Conservation (phyloP, 768 basidiomycete genomes). For the Mycena vulgaris region DNA sequence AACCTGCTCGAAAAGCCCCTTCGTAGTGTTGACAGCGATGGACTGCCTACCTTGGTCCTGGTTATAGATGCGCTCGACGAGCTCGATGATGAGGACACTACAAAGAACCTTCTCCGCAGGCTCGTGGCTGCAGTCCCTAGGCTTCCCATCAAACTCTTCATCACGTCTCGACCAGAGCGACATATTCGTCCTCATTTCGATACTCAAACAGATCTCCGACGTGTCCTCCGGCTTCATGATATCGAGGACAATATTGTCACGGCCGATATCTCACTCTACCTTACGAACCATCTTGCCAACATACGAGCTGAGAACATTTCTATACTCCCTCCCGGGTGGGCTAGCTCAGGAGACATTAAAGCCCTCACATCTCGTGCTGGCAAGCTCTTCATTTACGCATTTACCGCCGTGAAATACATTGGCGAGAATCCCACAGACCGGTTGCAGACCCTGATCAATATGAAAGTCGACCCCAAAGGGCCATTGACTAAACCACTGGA, state of each 20-base stretch:
- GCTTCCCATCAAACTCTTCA: constrained; percentile 10
- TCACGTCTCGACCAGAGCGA: constrained; percentile 9
- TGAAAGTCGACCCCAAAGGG: background rate
- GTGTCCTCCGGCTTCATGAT: background rate
- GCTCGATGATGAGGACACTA: constrained; percentile 1
- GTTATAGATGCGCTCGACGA: no score
- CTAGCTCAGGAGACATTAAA: background rate
- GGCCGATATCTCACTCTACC: constrained; percentile 1
- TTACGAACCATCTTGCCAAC: background rate
- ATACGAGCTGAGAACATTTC: background rate
- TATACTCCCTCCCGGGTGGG: background rate
- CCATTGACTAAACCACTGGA: constrained; percentile 3
- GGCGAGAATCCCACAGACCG: background rate
- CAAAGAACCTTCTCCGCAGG: constrained; percentile 8
- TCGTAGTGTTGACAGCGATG: no score
- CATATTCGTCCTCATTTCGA: no score
- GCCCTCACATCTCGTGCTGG: no score
- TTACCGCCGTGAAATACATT: no score
- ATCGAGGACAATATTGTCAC: background rate
- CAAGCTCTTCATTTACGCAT: no score
- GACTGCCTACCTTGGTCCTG: background rate
- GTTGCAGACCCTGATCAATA: background rate
- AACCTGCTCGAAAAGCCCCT: no score
- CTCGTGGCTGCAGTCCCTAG: background rate
- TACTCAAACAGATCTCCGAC: no score